These are phyloP conservation scores for Colletotrichum abscissum DNA, from an alignment of 2,329 filamentous ascomycete genomes.

Conservation along the genomic window DNA sequence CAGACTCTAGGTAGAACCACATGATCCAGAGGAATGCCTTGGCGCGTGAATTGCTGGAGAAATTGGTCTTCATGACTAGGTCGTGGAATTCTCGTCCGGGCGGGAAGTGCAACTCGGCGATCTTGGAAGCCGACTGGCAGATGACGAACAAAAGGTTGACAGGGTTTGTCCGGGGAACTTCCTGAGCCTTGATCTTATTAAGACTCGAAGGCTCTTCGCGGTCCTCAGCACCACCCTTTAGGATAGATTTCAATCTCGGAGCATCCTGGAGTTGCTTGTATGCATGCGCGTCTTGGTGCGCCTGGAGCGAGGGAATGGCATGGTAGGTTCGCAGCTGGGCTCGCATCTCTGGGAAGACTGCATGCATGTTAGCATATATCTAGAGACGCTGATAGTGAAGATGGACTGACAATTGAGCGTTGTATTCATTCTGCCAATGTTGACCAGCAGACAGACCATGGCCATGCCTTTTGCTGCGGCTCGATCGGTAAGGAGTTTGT, in stretches of 20 bases:
- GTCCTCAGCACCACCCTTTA: constrained; percentile 97
- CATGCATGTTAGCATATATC: constrained; percentile 35
- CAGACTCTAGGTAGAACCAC: constrained; percentile 98
- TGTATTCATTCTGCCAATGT: constrained; percentile 98
- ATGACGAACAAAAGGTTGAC: constrained; percentile 98
- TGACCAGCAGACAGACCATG: constrained; percentile 98
- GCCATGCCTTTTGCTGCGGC: constrained; percentile 97
- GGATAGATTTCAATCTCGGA: constrained; percentile 92
- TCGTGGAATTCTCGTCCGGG: constrained; percentile 92
- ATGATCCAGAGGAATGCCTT: constrained; percentile 95
- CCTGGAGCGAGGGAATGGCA: constrained; percentile 95
- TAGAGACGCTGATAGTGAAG: constrained; percentile 26
- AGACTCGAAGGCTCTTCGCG: constrained; percentile 84
- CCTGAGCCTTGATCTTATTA: constrained; percentile 78
- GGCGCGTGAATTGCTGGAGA: constrained; percentile 85
- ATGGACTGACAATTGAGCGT: constrained; percentile 86
- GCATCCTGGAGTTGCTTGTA: constrained; percentile 99
- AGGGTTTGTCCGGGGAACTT: constrained; percentile 85
- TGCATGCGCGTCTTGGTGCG: constrained; percentile 91
- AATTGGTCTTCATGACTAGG: constrained; percentile 88
- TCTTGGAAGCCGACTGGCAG: constrained; percentile 87
- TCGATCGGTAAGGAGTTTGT: constrained; percentile 93
- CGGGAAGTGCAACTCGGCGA: constrained; percentile 93
- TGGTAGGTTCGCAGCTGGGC: constrained; percentile 98
- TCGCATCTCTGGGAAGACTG: constrained; percentile 99